Evolutionary conservation across 768 basidiomycete species (phyloP).

Genomic region (Pilatotrama ljubarskyi): DNA sequence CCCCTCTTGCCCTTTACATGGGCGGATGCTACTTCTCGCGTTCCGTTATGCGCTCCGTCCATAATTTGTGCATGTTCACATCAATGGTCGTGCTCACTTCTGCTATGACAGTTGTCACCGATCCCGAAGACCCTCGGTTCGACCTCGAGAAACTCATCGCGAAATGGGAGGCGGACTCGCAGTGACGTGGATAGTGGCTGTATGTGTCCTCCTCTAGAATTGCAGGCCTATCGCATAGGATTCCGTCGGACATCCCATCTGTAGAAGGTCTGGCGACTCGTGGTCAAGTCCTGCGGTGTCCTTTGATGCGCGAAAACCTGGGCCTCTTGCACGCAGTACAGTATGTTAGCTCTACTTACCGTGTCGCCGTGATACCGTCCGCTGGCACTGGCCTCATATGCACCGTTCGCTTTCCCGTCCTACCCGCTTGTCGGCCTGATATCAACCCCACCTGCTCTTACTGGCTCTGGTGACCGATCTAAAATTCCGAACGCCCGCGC

Average conservation of each 20-base stretch:
- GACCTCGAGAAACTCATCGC: constrained; percentile 90
- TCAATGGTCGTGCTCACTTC: background rate
- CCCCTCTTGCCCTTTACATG: background rate
- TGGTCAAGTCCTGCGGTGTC: no score
- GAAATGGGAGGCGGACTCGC: constrained; percentile 68
- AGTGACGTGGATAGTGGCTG: constrained; percentile 20
- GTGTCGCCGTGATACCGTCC: background rate
- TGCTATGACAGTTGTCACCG: constrained; percentile 68
- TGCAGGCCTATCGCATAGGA: constrained; percentile 13
- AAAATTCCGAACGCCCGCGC: no score
- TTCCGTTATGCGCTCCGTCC: constrained; percentile 11
- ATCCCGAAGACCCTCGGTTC: constrained; percentile 94
- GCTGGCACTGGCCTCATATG: background rate
- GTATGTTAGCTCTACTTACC: background rate
- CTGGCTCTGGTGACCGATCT: no score
- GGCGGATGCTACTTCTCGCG: background rate
- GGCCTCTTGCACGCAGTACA: background rate
- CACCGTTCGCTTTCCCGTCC: background rate
- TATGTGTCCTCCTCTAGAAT: constrained; percentile 15
- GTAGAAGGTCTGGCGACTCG: background rate
- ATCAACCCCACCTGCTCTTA: no score
- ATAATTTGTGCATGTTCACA: background rate
- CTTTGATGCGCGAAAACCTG: background rate
- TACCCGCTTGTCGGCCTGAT: background rate
- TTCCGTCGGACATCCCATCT: background rate